A percentile compares a stretch with the other conserved stretches of the same genome.
Conservation (phyloP, 805 yeast genomes). For the Wickerhamomyces tratensis region DNA sequence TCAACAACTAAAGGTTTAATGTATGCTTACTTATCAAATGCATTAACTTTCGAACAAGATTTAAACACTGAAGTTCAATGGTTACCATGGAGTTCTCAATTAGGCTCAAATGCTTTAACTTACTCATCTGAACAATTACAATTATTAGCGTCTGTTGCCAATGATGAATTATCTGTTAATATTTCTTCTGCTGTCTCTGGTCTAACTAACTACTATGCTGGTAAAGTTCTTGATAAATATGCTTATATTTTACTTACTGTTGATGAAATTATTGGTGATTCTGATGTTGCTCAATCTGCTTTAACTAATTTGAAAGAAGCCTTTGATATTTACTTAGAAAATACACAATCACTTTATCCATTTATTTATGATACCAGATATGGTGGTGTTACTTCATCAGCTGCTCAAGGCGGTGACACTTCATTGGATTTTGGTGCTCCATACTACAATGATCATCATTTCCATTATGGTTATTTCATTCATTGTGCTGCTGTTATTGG, state of each 20-base stretch:
- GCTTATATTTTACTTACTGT: constrained; percentile 46
- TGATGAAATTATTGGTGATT: constrained; percentile 35
- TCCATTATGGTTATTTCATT: constrained; percentile 77
- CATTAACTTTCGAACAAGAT: constrained; percentile 27
- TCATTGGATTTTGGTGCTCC: constrained; percentile 60
- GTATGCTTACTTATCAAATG: constrained; percentile 33
- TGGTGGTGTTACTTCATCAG: constrained; percentile 48
- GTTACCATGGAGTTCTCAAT: constrained; percentile 32
- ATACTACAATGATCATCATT: constrained; percentile 80
- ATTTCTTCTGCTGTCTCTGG: constrained; percentile 29
- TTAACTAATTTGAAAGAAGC: constrained; percentile 32
- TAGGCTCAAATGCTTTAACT: constrained; percentile 19
- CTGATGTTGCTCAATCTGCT: constrained; percentile 25
- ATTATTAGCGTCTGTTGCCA: constrained; percentile 34
- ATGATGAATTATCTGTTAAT: constrained; percentile 36
- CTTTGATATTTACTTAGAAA: constrained; percentile 28
- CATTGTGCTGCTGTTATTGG: constrained; percentile 79
- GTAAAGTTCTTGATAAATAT: constrained; percentile 46
- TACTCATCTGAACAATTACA: constrained; percentile 36
- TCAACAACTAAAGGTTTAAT: constrained; percentile 44
- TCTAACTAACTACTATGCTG: constrained; percentile 39
- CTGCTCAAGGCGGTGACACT: constrained; percentile 30
- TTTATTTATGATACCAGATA: constrained; percentile 45
- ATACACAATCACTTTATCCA: constrained; percentile 34
- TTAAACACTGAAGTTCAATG: constrained; percentile 30